Evolutionary conservation across 257 asterid genomes (phyloP), one percentile per base, ranked within the genome.

Genomic region (Solanum commersonii): DNA sequence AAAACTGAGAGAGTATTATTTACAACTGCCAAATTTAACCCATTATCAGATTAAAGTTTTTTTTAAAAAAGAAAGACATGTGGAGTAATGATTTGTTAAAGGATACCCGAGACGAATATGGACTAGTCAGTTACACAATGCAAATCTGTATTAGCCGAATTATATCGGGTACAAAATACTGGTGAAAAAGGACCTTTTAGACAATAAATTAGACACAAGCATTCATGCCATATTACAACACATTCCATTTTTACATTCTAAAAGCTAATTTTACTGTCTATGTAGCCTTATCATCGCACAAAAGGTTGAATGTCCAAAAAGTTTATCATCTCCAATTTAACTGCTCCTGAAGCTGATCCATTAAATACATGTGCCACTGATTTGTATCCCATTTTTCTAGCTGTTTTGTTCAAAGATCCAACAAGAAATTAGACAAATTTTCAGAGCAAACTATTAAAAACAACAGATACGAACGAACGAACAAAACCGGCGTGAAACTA

Each of bases 301-400:
- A 16, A 15, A 15, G 60, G 5, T 49, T 49, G 59, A 49, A 49
- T n/a, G n/a, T n/a, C 59, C 60, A 46, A 46, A 44, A 38, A 29
- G 42, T 25, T 44, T 29, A 52, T 87, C 16, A 25, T 90, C 87
- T 42, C 87, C 89, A 52, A n/a, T 78, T 84, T 89, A 22, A 78
- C 91, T 87, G 89, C 92, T 87, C 87, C 89, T 86, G 89, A 88
- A 96, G 98, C 92, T 90, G 87, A 87, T 90, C 93, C 98, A 94
- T 94, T 87, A n/a, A 94, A 87, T 16, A 91, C 89, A 89, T 95
- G 98, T 46, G 99, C 98, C 89, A 94, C 98, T n/a, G 98, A 96
- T 88, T 93, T 90, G 92, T 87, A 94, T 89, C 99, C 98, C 96
- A 92, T 90, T 89, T 91, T 92, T 91, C 95, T 90, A 27, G 96